Conservation (phyloP, 106 monocot genomes). For the Allium fistulosum region DNA sequence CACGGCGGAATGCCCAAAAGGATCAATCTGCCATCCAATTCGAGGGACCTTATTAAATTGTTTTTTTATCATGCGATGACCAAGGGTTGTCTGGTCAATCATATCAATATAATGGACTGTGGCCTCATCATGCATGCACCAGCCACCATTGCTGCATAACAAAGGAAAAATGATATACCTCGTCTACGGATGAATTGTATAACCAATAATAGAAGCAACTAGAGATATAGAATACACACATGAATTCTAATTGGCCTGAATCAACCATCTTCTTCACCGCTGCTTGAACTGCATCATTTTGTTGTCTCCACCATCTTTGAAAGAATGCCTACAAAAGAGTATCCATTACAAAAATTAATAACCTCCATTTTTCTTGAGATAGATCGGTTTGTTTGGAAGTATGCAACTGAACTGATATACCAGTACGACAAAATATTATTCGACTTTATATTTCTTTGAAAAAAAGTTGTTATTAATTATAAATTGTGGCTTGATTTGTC, state of each 20-base stretch:
- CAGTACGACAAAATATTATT: too few relatives aligned
- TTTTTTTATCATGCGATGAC: conserved; percentile 47
- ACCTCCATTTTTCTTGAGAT: too few relatives aligned
- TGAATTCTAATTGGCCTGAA: conserved; percentile 66
- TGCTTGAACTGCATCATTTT: conserved; percentile 28
- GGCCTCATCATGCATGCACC: conserved; percentile 73
- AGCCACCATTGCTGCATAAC: conserved; percentile 41
- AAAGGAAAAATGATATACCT: background rate
- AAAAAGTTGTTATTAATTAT: too few relatives aligned
- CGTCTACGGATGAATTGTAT: too few relatives aligned
- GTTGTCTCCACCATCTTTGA: conserved; percentile 61
- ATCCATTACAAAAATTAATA: too few relatives aligned
- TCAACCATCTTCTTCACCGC: conserved; percentile 33
- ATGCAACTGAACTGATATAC: too few relatives aligned
- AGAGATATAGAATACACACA: conserved; percentile 18
- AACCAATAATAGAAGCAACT: too few relatives aligned
- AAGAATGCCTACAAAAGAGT: conserved; percentile 42
- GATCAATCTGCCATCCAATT: conserved; percentile 60
- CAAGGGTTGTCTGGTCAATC: conserved; percentile 67
- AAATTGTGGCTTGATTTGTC: too few relatives aligned
- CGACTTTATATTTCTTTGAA: too few relatives aligned
- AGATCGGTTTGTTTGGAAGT: too few relatives aligned
- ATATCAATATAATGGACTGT: conserved; percentile 55
- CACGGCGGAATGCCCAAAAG: conserved; percentile 64
- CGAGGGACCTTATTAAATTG: conserved; percentile 53